phyloP scores from a whole-genome alignment of 164 flowering plant species.

The Buxus sempervirens region DNA sequence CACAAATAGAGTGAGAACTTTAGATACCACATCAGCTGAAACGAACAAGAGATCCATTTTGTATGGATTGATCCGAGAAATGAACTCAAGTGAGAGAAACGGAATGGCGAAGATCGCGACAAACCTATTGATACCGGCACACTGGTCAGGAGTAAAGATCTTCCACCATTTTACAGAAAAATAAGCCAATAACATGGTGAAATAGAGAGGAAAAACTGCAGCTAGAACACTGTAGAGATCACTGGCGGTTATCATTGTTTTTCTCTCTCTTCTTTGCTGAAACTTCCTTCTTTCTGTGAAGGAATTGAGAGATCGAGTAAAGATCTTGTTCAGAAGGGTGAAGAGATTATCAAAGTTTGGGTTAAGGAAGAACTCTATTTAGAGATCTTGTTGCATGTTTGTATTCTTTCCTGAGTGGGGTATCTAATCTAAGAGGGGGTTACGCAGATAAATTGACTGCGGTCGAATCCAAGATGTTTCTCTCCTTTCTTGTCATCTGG shows the following conservation, averaged over 20 bases:
- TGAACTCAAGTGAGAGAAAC: conserved; percentile 39
- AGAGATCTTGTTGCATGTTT: too few relatives aligned
- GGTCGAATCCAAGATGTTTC: too few relatives aligned
- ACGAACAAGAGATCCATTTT: conserved; percentile 31
- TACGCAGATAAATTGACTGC: too few relatives aligned
- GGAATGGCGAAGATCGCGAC: conserved; percentile 41
- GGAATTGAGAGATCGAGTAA: background rate
- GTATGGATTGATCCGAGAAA: conserved; percentile 35
- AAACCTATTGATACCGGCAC: conserved; percentile 42
- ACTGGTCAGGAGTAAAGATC: conserved; percentile 36
- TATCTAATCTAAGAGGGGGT: too few relatives aligned
- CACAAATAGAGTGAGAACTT: conserved; percentile 15
- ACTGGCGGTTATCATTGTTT: conserved; percentile 23
- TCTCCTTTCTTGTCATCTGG: too few relatives aligned
- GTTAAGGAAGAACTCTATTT: too few relatives aligned
- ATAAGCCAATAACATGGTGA: conserved; percentile 42
- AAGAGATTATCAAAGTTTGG: background rate
- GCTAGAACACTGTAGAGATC: conserved; percentile 33
- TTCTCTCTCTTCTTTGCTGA: background rate
- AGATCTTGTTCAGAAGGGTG: background rate
- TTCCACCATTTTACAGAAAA: conserved; percentile 36
- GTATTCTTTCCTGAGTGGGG: too few relatives aligned
- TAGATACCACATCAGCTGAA: conserved; percentile 32
- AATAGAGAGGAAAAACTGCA: conserved; percentile 40
- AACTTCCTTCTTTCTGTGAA: background rate